phyloP scores from a whole-genome alignment of 306 rosid species.

The Dalbergia oliveri region DNA sequence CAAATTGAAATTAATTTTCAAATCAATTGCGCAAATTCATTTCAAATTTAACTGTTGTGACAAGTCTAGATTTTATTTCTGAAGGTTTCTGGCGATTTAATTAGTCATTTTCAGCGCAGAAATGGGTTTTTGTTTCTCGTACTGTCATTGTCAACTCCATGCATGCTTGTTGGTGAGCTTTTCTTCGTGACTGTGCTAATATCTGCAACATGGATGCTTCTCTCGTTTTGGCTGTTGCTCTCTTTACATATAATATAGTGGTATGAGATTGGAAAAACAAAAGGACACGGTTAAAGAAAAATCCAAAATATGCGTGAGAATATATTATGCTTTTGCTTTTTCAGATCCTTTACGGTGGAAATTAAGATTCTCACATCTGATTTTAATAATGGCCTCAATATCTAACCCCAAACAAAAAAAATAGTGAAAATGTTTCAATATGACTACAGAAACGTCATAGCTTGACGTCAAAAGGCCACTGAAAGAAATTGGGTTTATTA shows the following conservation, averaged over 20 bases:
- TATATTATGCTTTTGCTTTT: conserved; percentile 44
- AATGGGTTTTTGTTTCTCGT: background rate
- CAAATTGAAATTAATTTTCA: too few relatives aligned
- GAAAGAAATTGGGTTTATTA: background rate
- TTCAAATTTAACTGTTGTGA: too few relatives aligned
- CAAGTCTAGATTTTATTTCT: too few relatives aligned
- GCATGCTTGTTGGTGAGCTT: conserved; percentile 31
- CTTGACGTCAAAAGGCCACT: conserved; percentile 27
- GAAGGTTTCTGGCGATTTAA: too few relatives aligned
- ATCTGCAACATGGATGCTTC: conserved; percentile 11
- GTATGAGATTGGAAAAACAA: conserved; percentile 7
- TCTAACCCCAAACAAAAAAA: conserved; percentile 17
- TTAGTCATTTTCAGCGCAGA: too few relatives aligned
- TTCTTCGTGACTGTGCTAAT: conserved; percentile 22
- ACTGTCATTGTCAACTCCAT: conserved; percentile 24
- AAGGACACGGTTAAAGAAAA: conserved; percentile 18
- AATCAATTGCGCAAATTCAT: too few relatives aligned
- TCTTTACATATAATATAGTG: background rate
- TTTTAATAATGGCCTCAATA: conserved; percentile 16
- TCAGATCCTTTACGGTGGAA: conserved; percentile 49
- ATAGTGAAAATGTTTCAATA: background rate
- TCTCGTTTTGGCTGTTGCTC: conserved; percentile 7
- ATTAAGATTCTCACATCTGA: conserved; percentile 34
- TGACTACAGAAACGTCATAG: conserved; percentile 40
- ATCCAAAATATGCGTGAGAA: conserved; percentile 43